Evolutionary conservation across 2,329 filamentous ascomycete genomes (phyloP).

Genomic region (Scedosporium aurantiacum): DNA sequence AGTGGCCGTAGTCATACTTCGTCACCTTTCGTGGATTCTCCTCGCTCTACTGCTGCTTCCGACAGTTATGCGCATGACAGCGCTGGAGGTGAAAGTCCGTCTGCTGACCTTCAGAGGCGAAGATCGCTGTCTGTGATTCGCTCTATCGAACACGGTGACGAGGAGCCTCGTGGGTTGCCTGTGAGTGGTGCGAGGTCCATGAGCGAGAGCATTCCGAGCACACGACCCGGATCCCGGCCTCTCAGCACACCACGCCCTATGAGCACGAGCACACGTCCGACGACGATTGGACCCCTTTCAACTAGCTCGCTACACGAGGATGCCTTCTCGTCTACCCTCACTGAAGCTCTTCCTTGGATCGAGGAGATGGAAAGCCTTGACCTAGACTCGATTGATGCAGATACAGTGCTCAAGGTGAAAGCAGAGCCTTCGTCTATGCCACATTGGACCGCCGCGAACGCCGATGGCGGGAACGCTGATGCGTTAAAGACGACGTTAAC

Average conservation of each 20-base stretch:
- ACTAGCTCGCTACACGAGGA: not conserved
- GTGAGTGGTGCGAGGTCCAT: not conserved
- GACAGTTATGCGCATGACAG: not conserved
- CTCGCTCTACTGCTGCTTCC: not conserved
- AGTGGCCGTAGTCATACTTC: not conserved
- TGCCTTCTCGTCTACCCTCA: not conserved
- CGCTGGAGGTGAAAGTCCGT: not conserved
- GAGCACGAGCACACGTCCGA: too few relatives aligned
- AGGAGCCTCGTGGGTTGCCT: not conserved
- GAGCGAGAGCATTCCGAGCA: not conserved
- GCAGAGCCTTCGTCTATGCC: constrained; percentile 40
- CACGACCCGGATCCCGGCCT: not conserved
- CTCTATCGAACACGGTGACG: not conserved
- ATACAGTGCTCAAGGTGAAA: constrained; percentile 35
- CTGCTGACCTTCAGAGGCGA: not conserved
- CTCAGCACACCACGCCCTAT: not conserved
- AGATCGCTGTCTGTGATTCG: not conserved
- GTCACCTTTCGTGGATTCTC: not conserved
- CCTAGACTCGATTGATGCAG: constrained; percentile 25
- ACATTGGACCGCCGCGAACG: constrained; percentile 31
- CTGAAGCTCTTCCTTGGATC: constrained; percentile 8
- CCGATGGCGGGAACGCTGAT: constrained; percentile 25
- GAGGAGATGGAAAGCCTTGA: constrained; percentile 25
- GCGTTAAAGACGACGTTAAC: constrained; percentile 34
- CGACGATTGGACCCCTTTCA: not conserved